A percentile compares a stretch with the other conserved stretches of the same genome.
Conservation (phyloP, 805 yeast species). For the Tetrapisispora fleetii region DNA sequence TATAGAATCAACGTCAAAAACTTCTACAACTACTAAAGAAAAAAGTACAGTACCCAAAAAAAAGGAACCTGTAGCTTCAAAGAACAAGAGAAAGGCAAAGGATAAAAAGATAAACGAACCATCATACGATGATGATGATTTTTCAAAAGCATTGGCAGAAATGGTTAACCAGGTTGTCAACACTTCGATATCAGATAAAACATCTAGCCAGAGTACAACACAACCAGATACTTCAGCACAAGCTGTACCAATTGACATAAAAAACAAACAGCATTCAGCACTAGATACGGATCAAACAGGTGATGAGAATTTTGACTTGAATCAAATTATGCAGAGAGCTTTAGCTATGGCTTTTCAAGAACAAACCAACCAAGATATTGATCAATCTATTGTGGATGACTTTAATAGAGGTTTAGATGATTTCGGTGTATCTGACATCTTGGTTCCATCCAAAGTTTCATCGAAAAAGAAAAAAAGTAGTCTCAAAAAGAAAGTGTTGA, state of each 20-base stretch:
- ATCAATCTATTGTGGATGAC: slow-evolving; percentile 19
- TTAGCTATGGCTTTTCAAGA: slow-evolving; percentile 66
- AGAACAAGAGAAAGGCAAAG: slow-evolving; percentile 20
- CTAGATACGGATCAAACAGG: slow-evolving; percentile 6
- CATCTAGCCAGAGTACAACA: neutral
- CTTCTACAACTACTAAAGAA: neutral
- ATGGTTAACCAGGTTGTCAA: slow-evolving; percentile 48
- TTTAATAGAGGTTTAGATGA: slow-evolving; percentile 22
- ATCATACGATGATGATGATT: slow-evolving; percentile 23
- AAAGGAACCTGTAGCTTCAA: neutral
- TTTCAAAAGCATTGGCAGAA: slow-evolving; percentile 45
- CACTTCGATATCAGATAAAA: slow-evolving; percentile 15
- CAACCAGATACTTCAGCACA: neutral
- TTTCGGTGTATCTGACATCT: slow-evolving; percentile 12
- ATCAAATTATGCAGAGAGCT: slow-evolving; percentile 67
- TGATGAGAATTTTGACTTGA: slow-evolving; percentile 51
- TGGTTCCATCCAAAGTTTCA: slow-evolving; percentile 8
- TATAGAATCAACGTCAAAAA: neutral
- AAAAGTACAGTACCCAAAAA: neutral
- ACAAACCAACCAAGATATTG: slow-evolving; percentile 11
- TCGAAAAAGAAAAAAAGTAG: slow-evolving; percentile 7
- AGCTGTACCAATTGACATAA: neutral
- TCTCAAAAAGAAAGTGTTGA: slow-evolving; percentile 4
- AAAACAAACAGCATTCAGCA: neutral
- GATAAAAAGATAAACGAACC: slow-evolving; percentile 4